Conservation (phyloP, 2,329 filamentous ascomycete species). For the Blumeriella jaapii region DNA sequence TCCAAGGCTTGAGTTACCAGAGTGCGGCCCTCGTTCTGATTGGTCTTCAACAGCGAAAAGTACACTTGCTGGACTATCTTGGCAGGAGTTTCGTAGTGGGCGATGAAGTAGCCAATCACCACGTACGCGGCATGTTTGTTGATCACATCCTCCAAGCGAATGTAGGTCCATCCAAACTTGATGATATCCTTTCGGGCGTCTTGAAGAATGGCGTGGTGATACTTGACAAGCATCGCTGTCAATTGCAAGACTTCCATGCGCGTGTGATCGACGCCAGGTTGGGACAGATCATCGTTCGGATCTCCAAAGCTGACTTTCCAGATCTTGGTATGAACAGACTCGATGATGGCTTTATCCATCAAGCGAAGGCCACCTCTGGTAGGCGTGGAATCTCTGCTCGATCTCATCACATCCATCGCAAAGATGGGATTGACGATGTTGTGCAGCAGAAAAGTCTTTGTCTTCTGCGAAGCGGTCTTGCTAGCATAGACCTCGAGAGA, state of each 20-base stretch:
- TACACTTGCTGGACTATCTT: constrained; percentile 97
- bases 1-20: constrained; percentile 91
- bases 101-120: constrained; percentile 94
- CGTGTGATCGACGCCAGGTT: constrained; percentile 86
- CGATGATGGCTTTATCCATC: constrained; percentile 78
- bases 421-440: constrained; percentile 93
- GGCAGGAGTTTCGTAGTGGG: constrained; percentile 86
- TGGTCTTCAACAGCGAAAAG: constrained; percentile 77
- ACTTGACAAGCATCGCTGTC: constrained; percentile 90
- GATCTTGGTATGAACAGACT: constrained; percentile 81
- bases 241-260: constrained; percentile 93
- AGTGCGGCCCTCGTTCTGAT: constrained; percentile 86
- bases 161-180: constrained; percentile 98
- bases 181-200: constrained; percentile 96
- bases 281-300: constrained; percentile 68
- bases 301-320: constrained; percentile 86
- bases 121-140: constrained; percentile 99
- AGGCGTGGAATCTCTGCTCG: constrained; percentile 49
- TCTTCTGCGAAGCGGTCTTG: constrained; percentile 69
- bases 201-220: constrained; percentile 76
- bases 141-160: constrained; percentile 94
- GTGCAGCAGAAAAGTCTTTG: constrained; percentile 85
- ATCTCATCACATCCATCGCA: constrained; percentile 87
- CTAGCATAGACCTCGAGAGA: constrained; percentile 81
- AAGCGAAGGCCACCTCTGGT: constrained; percentile 51